phyloP scores from a whole-genome alignment of 1,284 basidiomycete genomes.

The Porogramme epimiltina region DNA sequence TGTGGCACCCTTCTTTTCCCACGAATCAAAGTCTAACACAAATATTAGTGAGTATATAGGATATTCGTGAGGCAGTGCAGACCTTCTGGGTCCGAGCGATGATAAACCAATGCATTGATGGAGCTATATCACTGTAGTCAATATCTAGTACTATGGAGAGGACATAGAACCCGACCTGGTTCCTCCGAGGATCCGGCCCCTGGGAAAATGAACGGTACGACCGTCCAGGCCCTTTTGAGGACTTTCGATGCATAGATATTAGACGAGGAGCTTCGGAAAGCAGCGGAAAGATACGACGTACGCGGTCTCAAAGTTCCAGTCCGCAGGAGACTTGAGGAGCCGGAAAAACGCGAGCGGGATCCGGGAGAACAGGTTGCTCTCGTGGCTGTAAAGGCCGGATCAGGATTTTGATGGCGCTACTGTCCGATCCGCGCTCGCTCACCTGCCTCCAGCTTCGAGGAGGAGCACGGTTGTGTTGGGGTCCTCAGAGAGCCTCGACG shows the following conservation, averaged over 20 bases:
- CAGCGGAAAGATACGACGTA: background rate
- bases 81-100: slow-evolving; percentile 8
- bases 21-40: slow-evolving; percentile 44
- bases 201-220: slow-evolving; percentile 16
- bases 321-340: slow-evolving; percentile 10
- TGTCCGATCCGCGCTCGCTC: background rate
- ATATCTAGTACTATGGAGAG: background rate
- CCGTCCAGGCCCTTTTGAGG: slow-evolving; percentile 17
- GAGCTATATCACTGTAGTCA: slow-evolving; percentile 7
- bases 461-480: slow-evolving; percentile 20
- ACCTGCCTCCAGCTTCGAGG: slow-evolving; percentile 23
- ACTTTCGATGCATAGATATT: slow-evolving; percentile 1
- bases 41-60: no score
- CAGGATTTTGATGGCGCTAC: background rate
- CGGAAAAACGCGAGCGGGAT: slow-evolving; percentile 18
- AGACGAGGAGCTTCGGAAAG: no score
- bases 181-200: slow-evolving; percentile 23
- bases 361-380: slow-evolving; percentile 12
- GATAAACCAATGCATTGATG: slow-evolving; percentile 22
- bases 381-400: slow-evolving; percentile 7
- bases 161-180: slow-evolving; percentile 12
- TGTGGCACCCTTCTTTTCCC: slow-evolving; percentile 37
- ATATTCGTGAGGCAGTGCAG: no score
- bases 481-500: slow-evolving; percentile 25
- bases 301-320: slow-evolving; percentile 20